A percentile compares a stretch with the other conserved stretches of the same genome.
phyloP scores from a whole-genome alignment of 345 rosid genomes.

The Salix koriyanagi region DNA sequence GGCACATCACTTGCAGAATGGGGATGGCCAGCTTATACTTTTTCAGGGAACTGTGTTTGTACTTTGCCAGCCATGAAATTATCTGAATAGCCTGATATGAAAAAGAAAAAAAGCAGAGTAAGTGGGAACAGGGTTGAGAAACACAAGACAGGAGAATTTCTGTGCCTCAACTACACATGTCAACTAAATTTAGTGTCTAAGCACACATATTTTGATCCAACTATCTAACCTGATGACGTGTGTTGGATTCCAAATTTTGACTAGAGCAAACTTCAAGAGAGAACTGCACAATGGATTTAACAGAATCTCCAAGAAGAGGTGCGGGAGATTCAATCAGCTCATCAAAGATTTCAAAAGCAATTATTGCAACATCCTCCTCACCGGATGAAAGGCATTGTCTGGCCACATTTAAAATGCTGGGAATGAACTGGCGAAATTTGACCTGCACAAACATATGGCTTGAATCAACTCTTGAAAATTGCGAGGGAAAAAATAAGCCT shows the following conservation, averaged over 20 bases:
- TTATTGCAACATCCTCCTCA: slow-evolving; percentile 92
- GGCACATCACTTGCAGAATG: slow-evolving; percentile 94
- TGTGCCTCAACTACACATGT: not conserved
- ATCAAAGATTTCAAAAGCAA: slow-evolving; percentile 98
- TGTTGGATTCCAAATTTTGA: slow-evolving; percentile 71
- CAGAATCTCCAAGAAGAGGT: slow-evolving; percentile 96
- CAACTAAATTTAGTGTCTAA: not conserved
- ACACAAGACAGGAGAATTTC: not conserved
- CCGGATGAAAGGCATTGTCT: slow-evolving; percentile 89
- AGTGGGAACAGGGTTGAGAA: slow-evolving; percentile 7
- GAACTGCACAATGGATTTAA: slow-evolving; percentile 88
- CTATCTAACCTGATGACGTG: slow-evolving; percentile 68
- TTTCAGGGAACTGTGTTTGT: slow-evolving; percentile 77
- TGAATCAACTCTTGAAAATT: not conserved
- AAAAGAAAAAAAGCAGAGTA: slow-evolving; percentile 13
- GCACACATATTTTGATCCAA: slow-evolving; percentile 28
- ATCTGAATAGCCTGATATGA: slow-evolving; percentile 90
- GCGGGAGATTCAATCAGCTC: slow-evolving; percentile 99
- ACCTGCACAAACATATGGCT: slow-evolving; percentile 43
- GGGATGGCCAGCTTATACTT: slow-evolving; percentile 78
- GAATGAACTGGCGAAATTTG: slow-evolving; percentile 92
- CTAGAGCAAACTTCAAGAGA: slow-evolving; percentile 96
- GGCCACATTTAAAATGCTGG: slow-evolving; percentile 91
- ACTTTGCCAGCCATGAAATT: slow-evolving; percentile 96
- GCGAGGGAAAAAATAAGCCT: not conserved